Evolutionary conservation across 108 stramenopile species (phyloP).

Genomic region (Skeletonema menzelii): DNA sequence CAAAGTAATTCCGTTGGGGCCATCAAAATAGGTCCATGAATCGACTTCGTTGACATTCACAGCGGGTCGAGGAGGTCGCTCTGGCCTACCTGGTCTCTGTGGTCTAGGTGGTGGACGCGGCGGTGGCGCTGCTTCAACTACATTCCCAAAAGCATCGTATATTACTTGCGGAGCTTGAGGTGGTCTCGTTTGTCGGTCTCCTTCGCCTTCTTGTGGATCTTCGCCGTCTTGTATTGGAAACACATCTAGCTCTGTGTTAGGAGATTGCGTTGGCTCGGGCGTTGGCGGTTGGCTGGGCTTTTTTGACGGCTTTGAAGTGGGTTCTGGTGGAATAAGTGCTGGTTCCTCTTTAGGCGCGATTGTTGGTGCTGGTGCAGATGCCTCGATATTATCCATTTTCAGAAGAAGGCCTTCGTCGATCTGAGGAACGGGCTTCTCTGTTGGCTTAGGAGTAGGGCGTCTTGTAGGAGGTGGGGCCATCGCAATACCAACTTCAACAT

Average conservation of each 20-base stretch:
- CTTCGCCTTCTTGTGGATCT: background rate
- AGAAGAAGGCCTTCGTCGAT: background rate
- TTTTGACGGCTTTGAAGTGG: background rate
- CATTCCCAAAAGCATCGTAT: conserved; percentile 6
- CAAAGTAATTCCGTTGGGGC: background rate
- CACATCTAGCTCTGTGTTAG: background rate
- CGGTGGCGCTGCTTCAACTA: background rate
- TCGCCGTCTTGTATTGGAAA: background rate
- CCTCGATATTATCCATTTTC: background rate
- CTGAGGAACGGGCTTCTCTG: background rate
- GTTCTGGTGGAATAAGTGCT: background rate
- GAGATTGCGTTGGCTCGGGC: background rate
- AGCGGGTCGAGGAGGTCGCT: background rate
- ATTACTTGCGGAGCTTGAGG: background rate
- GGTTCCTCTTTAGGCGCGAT: background rate
- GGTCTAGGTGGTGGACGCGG: background rate
- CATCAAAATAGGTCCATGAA: background rate
- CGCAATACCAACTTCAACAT: conserved; percentile 13
- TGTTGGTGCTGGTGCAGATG: background rate
- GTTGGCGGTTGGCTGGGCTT: background rate
- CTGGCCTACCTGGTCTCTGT: background rate
- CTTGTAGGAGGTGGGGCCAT: background rate
- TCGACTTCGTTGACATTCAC: background rate
- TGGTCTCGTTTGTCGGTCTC: background rate
- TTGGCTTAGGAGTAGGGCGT: background rate